Percentiles rank a stretch among this genome's conserved stretches.
Conservation (phyloP, 2,329 filamentous ascomycete species). For the Chrysoporthe deuterocubensis region DNA sequence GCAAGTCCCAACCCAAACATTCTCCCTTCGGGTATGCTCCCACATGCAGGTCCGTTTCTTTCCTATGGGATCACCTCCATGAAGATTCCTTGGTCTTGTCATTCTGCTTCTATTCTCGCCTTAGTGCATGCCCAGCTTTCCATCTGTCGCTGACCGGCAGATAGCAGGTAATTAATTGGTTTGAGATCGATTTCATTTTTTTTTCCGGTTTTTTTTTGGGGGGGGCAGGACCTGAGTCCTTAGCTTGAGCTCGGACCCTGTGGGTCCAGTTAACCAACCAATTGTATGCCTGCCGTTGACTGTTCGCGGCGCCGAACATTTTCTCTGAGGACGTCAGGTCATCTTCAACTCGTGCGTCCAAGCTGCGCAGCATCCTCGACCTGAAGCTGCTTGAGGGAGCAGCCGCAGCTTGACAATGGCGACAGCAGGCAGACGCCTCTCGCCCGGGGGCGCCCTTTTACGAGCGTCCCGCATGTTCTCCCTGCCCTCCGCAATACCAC, state of each 20-base stretch:
- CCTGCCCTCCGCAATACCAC: slow-evolving; percentile 74
- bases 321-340: slow-evolving; percentile 13
- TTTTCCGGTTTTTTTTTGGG: not conserved
- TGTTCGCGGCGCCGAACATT: slow-evolving; percentile 11
- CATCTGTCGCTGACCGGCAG: too few relatives aligned
- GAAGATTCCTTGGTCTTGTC: not conserved
- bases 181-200: not conserved
- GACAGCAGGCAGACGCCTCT: slow-evolving; percentile 42
- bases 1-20: not conserved
- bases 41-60: not conserved
- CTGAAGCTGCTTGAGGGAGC: slow-evolving; percentile 14
- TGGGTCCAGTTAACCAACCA: not conserved
- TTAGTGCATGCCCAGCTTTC: too few relatives aligned
- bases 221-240: too few relatives aligned
- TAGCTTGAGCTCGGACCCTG: slow-evolving; percentile 9
- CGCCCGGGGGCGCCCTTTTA: slow-evolving; percentile 71
- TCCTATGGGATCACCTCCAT: not conserved
- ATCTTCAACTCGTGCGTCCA: not conserved
- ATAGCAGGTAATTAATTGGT: too few relatives aligned
- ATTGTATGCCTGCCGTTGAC: slow-evolving; percentile 10
- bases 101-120: too few relatives aligned
- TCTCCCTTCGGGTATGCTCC: not conserved
- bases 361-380: slow-evolving; percentile 1
- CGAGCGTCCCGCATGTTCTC: slow-evolving; percentile 90
- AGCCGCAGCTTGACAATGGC: slow-evolving; percentile 34